Conservation (phyloP, 2,329 filamentous ascomycete genomes). For the Bipolaris cookei region DNA sequence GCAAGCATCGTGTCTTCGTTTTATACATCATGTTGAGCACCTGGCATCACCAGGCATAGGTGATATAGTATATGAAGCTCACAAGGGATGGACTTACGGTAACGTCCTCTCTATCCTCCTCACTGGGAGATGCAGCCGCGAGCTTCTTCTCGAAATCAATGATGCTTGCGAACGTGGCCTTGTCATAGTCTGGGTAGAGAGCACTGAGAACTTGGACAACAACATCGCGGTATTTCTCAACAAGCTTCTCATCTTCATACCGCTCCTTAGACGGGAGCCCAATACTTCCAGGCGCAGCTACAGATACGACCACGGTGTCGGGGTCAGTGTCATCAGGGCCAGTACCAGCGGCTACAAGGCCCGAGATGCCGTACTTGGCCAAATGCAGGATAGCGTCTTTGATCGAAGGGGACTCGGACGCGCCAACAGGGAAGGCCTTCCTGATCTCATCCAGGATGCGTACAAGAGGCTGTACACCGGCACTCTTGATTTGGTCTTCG, state of each 20-base stretch:
- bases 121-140: conserved; percentile 63
- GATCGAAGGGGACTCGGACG: conserved; percentile 28
- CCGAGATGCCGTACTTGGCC: conserved; percentile 53
- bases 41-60: neutral
- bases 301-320: conserved; percentile 59
- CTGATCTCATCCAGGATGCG: conserved; percentile 61
- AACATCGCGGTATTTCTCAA: conserved; percentile 42
- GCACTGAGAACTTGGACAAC: conserved; percentile 29
- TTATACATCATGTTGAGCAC: neutral
- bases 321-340: conserved; percentile 61
- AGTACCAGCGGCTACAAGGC: conserved; percentile 33
- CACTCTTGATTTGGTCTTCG: conserved; percentile 61
- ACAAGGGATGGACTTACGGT: conserved; percentile 45
- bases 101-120: conserved; percentile 65
- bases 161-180: conserved; percentile 47
- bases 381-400: conserved; percentile 58
- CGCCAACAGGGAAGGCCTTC: conserved; percentile 24
- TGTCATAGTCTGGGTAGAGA: conserved; percentile 34
- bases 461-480: conserved; percentile 63
- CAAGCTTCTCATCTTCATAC: conserved; percentile 44
- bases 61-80: neutral
- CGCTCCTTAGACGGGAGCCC: conserved; percentile 49
- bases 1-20: neutral
- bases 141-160: conserved; percentile 65
- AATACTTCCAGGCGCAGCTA: conserved; percentile 57